Percentiles rank a stretch among this genome's conserved stretches.
These are phyloP conservation scores for Yamadazyma paraphyllophila DNA, from an alignment of 805 yeast species.

Conservation along the genomic window DNA sequence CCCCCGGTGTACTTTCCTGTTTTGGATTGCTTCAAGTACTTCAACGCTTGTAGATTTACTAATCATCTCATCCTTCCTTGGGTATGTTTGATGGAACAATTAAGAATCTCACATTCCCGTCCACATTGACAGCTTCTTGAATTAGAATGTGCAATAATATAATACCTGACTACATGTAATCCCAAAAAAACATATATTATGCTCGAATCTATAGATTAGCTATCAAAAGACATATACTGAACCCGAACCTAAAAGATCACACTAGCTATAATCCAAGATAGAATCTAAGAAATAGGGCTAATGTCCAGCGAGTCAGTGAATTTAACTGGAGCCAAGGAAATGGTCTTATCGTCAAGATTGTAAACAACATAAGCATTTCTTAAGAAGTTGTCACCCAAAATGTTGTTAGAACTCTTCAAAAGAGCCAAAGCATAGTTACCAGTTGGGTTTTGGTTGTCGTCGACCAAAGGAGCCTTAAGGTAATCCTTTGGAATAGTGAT, in stretches of 20 bases:
- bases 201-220: no score
- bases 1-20: no score
- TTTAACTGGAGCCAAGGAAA: slow-evolving; percentile 47
- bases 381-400: slow-evolving; percentile 63
- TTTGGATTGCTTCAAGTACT: no score
- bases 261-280: no score
- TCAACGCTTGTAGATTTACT: no score
- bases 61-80: no score
- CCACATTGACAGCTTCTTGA: no score
- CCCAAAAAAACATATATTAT: no score
- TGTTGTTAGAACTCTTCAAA: neutral
- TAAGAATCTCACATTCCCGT: no score
- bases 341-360: slow-evolving; percentile 54
- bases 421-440: neutral
- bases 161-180: no score
- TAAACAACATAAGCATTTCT: slow-evolving; percentile 63
- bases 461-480: neutral
- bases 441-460: neutral
- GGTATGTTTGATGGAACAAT: no score
- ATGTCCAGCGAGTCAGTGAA: slow-evolving; percentile 34
- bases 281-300: neutral
- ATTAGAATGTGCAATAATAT: no score
- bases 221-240: neutral
- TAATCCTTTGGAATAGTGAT: slow-evolving; percentile 6
- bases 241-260: neutral